Evolutionary conservation across 306 rosid species (phyloP), one percentile per base, ranked within the genome.

Genomic region (Pterocarpus santalinus): DNA sequence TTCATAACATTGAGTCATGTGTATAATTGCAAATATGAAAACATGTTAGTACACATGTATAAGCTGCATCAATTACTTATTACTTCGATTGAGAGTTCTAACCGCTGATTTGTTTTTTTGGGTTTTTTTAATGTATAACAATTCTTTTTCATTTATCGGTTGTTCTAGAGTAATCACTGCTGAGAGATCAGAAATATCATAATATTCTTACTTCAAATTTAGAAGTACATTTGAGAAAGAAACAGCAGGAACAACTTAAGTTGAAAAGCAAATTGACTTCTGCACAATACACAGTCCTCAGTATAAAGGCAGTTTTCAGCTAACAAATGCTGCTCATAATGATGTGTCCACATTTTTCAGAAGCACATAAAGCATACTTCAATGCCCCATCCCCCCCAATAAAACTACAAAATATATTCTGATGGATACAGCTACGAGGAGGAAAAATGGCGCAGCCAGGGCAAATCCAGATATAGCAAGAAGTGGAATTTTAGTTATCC

Each of bases 401-500:
- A 74, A 22, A 34, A 61, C 77, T 72, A 66, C 69, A 76, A 22
- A 80, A 83, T 39, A 17, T 34, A 75, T 49, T 63, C 72, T 53
- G 66, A 56, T 55, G 33, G 82, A 62, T 9, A 30, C 67, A 49
- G 8, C 58, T 35, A 67, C 41, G 52, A 78, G 52, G 53, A 62
- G 44, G 65, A 4, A 69, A 66, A 49, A 43, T 34, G 30, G 34
- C 14, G 15, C 3, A 10, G 61, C 61, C 16, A 2, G 12, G 38
- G 70, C 63, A 49, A 58, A 36, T 62, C 58, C 83, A 68, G 80
- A 58, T 67, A 47, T 35, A 15, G 57, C 62, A 68, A 75, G 63
- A 72, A 67, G 69, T 36, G 8, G 58, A 65, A 35, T 30, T 84
- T 88, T 84, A 90, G 85, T n/a, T 90, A 76, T 85, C 91, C 73